phyloP scores from a whole-genome alignment of 2,329 filamentous ascomycete genomes.

The Fusarium sulawesiense region DNA sequence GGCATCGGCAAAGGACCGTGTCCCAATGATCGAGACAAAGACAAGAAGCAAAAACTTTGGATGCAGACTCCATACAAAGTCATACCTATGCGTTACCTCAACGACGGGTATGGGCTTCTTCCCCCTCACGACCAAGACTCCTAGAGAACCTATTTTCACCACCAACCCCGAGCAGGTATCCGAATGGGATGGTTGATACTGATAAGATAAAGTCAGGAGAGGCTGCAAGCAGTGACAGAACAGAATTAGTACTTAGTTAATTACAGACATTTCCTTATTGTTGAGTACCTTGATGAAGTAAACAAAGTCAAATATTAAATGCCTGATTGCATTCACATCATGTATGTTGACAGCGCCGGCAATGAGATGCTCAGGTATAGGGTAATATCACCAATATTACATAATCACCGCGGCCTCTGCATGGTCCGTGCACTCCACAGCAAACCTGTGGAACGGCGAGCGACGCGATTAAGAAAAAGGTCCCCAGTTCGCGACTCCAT shows the following conservation, averaged over 20 bases:
- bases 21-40: not conserved
- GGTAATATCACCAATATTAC: slow-evolving; percentile 35
- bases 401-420: slow-evolving; percentile 10
- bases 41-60: not conserved
- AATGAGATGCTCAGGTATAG: slow-evolving; percentile 2
- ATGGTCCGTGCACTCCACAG: slow-evolving; percentile 32
- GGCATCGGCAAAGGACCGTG: not conserved
- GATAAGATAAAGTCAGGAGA: not conserved
- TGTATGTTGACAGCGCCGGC: not conserved
- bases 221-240: not conserved
- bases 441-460: slow-evolving; percentile 38
- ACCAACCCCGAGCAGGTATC: not conserved
- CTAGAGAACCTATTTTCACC: not conserved
- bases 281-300: not conserved
- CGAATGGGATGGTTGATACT: too few species aligned
- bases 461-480: slow-evolving; percentile 50
- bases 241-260: not conserved
- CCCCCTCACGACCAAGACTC: not conserved
- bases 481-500: slow-evolving; percentile 46
- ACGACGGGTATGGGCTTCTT: not conserved
- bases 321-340: not conserved
- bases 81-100: not conserved
- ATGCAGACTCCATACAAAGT: not conserved
- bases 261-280: not conserved
- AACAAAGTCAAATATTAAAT: not conserved